A percentile compares a stretch with the other conserved stretches of the same genome.
These are phyloP conservation scores for Coemansia sp. DNA, from an alignment of 192 early-diverging fungal genomes.

Conservation along the genomic window DNA sequence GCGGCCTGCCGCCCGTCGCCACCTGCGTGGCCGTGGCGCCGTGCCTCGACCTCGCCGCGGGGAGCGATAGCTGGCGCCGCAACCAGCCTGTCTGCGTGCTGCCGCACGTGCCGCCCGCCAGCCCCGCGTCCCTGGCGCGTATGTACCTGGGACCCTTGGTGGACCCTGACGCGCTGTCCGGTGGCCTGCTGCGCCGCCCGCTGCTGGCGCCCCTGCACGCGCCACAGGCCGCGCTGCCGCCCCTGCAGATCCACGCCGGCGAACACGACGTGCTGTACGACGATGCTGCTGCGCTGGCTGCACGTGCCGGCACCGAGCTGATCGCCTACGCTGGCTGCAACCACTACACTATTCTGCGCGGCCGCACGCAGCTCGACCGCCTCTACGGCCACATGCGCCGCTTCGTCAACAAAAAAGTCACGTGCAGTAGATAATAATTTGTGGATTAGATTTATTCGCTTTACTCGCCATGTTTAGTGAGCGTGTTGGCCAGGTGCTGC, in stretches of 20 bases:
- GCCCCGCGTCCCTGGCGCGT: slow-evolving; percentile 7
- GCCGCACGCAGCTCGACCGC: slow-evolving; percentile 13
- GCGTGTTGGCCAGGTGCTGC: slow-evolving; percentile 70
- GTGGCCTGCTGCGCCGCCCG: slow-evolving; percentile 6
- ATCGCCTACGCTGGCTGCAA: slow-evolving; percentile 15
- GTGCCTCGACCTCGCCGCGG: slow-evolving; percentile 16
- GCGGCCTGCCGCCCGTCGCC: not conserved
- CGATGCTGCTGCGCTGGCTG: slow-evolving; percentile 6
- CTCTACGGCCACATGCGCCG: slow-evolving; percentile 13
- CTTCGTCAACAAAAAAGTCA: slow-evolving; percentile 3
- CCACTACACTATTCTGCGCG: slow-evolving; percentile 24
- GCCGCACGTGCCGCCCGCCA: not conserved
- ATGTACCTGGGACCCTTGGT: slow-evolving; percentile 16
- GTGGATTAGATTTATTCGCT: not conserved
- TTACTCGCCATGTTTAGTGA: slow-evolving; percentile 8
- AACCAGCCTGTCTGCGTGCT: slow-evolving; percentile 17
- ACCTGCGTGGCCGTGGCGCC: slow-evolving; percentile 11
- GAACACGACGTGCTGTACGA: slow-evolving; percentile 18
- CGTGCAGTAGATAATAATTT: not conserved
- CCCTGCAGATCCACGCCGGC: slow-evolving; percentile 16
- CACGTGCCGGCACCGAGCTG: not conserved
- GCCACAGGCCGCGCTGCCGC: not conserved
- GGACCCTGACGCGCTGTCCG: not conserved
- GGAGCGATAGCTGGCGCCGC: slow-evolving; percentile 10
- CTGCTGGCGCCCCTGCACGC: slow-evolving; percentile 17